Evolutionary conservation across 2,329 filamentous ascomycete genomes (phyloP), one percentile per base, ranked within the genome.

Genomic region (Talaromyces amestolkiae): DNA sequence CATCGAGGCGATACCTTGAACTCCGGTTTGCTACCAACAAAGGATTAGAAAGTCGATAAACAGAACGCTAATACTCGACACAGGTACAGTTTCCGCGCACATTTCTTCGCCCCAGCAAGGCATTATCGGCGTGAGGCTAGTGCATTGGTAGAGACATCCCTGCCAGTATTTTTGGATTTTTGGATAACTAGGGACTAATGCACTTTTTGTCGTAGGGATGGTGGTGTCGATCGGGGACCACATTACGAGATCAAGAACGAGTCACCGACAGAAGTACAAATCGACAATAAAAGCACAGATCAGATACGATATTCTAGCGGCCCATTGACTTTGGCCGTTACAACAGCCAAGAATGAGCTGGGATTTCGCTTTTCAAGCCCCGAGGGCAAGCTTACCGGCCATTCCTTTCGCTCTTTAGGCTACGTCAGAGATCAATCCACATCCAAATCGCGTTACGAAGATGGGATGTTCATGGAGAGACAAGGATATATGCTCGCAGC

Each of bases 241-340:
- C 73, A 78, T 64, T 79, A 77, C 64, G 65, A 73, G 9, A 68
- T 78, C 24, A 84, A 47, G 64, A 87, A 86, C 61, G 88, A 31
- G 27, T 31, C 27, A 31, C 27, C 27, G 7, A 7, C 27, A 31
- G 27, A 31, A 31, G 27, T 31, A 31, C 24, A 68, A 70, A 56
- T 68, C 74, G 9, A 62, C 70, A 19, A 65, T 9, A 69, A 69
- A 35, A 75, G 78, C 63, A 66, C 65, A 66, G 19, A 78, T 74
- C 54, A 77, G 76, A 10, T 6, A 69, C 79, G 3, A 67, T 70
- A 17, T 68, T 79, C 7, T 67, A 70, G 24, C 27, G 27, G 27
- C 27, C 27, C 27, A 31, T 31, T 31, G 27, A 31, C 27, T 1
- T 31, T 31, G 27, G 27, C 6, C 27, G 69, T 79, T 61, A 76